Percentiles rank a stretch among this genome's conserved stretches.
Conservation (phyloP, 371 early-diverging fungal genomes). For the Mortierella sp. region DNA sequence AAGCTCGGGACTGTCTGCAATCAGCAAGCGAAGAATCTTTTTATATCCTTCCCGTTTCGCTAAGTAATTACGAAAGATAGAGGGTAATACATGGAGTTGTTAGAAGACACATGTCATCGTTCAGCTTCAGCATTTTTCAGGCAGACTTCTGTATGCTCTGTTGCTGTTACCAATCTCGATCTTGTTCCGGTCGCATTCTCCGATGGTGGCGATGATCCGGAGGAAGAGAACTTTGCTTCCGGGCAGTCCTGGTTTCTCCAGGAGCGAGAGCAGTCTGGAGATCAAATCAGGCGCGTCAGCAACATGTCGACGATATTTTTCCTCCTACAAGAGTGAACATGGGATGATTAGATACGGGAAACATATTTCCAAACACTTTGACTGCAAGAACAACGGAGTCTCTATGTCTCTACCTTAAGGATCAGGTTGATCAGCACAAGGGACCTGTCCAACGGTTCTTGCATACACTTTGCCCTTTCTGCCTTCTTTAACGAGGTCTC, state of each 20-base stretch:
- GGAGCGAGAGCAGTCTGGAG: constrained; percentile 37
- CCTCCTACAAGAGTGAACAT: constrained; percentile 28
- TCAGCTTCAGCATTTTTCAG: no score
- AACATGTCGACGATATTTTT: constrained; percentile 52
- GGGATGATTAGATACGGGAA: neutral
- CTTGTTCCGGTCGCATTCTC: constrained; percentile 57
- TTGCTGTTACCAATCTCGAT: constrained; percentile 56
- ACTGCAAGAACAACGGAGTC: no score
- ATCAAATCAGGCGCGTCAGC: constrained; percentile 51
- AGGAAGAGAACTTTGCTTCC: constrained; percentile 49
- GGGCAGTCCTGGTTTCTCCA: constrained; percentile 45
- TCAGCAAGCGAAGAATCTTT: constrained; percentile 54
- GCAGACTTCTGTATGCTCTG: no score
- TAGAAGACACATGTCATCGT: no score
- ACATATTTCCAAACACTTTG: no score
- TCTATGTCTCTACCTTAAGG: constrained; percentile 43
- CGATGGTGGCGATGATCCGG: constrained; percentile 54
- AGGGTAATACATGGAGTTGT: no score
- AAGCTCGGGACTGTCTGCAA: constrained; percentile 42
- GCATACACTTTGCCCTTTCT: constrained; percentile 37
- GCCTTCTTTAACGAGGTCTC: constrained; percentile 27
- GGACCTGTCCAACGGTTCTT: constrained; percentile 47
- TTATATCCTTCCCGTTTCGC: constrained; percentile 55
- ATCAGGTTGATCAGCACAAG: constrained; percentile 50
- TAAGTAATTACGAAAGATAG: no score